A percentile compares a stretch with the other conserved stretches of the same genome.
These are phyloP conservation scores for Parietichytrium sp. DNA, from an alignment of 108 stramenopile species.

Conservation along the genomic window DNA sequence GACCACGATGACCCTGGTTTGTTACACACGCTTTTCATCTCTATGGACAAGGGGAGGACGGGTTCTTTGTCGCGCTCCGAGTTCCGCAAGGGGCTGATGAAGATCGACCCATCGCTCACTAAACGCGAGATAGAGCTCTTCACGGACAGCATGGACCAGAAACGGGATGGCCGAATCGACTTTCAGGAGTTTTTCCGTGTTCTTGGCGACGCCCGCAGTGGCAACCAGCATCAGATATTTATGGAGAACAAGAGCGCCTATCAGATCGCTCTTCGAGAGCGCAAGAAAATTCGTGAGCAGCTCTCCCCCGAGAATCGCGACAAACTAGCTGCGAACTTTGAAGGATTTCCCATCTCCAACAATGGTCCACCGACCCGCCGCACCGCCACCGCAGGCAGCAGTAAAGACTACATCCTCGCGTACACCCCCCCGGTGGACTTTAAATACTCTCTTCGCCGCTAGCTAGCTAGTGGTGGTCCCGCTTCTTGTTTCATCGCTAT, in stretches of 20 bases:
- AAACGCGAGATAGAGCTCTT: not conserved
- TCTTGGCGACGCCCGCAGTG: not conserved
- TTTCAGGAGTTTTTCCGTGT: conserved; percentile 34
- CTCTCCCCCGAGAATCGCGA: conserved; percentile 29
- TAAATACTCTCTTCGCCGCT: too few relatives aligned
- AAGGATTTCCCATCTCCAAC: too few relatives aligned
- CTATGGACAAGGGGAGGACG: not conserved
- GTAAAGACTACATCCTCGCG: too few relatives aligned
- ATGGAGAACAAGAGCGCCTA: not conserved
- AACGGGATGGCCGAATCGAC: conserved; percentile 29
- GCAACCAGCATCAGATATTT: not conserved
- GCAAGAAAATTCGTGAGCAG: not conserved
- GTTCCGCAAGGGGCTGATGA: not conserved
- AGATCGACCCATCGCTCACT: not conserved
- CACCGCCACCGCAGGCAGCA: too few relatives aligned
- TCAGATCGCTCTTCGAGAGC: not conserved
- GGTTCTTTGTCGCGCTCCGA: not conserved
- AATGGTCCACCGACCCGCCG: too few relatives aligned
- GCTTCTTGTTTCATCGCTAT: too few relatives aligned
- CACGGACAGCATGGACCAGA: conserved; percentile 27
- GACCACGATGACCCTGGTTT: not conserved
- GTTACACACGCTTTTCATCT: conserved; percentile 19
- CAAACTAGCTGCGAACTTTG: too few relatives aligned
- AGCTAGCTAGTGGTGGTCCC: too few relatives aligned
- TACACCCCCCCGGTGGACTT: too few relatives aligned